A percentile compares a stretch with the other conserved stretches of the same genome.
Conservation (phyloP, 192 early-diverging fungal species). For the Mortierella alpina region DNA sequence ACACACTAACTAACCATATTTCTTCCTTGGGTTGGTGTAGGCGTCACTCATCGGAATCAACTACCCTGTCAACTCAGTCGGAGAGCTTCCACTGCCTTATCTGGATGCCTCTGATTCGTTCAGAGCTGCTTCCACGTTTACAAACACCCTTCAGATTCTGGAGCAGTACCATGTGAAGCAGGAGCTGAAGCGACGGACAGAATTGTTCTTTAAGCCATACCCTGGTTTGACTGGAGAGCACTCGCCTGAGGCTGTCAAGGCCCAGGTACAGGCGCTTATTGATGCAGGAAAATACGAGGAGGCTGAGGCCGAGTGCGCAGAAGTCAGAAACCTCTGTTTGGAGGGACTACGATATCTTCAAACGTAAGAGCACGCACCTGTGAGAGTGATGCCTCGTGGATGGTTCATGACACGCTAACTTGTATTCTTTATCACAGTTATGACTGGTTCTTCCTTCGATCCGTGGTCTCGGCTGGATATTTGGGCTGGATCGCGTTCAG, state of each 20-base stretch:
- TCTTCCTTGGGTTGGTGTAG: slow-evolving; percentile 48
- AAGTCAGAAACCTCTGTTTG: slow-evolving; percentile 73
- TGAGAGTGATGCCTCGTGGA: neutral
- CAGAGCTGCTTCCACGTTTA: slow-evolving; percentile 80
- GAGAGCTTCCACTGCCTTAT: slow-evolving; percentile 85
- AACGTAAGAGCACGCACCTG: slow-evolving; percentile 55
- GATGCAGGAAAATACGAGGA: slow-evolving; percentile 67
- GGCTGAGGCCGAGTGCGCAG: slow-evolving; percentile 74
- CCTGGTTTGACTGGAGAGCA: slow-evolving; percentile 69
- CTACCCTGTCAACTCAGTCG: slow-evolving; percentile 95
- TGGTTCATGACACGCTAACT: neutral
- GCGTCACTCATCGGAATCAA: slow-evolving; percentile 86
- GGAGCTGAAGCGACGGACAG: slow-evolving; percentile 79
- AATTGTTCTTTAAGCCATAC: slow-evolving; percentile 86
- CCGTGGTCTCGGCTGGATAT: slow-evolving; percentile 87
- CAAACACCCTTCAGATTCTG: slow-evolving; percentile 87
- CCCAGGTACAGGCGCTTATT: slow-evolving; percentile 71
- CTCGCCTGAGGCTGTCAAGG: slow-evolving; percentile 61
- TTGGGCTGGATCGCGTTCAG: slow-evolving; percentile 92
- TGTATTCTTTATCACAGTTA: slow-evolving; percentile 58
- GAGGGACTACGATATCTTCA: slow-evolving; percentile 95
- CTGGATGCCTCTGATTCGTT: slow-evolving; percentile 76
- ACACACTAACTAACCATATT: neutral
- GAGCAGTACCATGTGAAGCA: slow-evolving; percentile 90
- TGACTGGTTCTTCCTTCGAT: slow-evolving; percentile 93